Percentiles rank a stretch among this genome's conserved stretches.
Conservation (phyloP, 495 filamentous ascomycete species). For the Podospora didyma region DNA sequence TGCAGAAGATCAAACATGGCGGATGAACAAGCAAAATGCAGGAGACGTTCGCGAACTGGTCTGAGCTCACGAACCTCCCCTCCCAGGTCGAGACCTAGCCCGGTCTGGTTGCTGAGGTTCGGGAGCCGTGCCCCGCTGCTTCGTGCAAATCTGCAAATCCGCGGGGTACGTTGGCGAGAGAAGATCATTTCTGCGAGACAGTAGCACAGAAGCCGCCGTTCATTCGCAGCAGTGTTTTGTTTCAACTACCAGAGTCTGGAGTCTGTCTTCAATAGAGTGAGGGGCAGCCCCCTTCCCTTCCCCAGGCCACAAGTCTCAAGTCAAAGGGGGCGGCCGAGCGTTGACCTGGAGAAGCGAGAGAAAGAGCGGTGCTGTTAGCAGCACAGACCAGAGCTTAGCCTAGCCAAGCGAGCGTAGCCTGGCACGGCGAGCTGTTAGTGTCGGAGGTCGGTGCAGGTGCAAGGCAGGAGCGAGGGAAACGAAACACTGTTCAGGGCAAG, state of each 20-base stretch:
- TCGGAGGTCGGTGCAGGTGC: background rate
- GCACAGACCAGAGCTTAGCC: slow-evolving; percentile 15
- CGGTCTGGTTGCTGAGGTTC: no score
- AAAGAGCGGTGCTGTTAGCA: slow-evolving; percentile 12
- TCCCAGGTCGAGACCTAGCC: background rate
- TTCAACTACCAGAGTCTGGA: background rate
- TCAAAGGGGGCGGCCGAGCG: background rate
- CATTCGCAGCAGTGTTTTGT: background rate
- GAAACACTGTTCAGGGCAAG: background rate
- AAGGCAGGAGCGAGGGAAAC: background rate
- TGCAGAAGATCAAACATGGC: slow-evolving; percentile 16
- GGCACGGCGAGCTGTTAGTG: background rate
- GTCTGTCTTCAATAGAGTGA: background rate
- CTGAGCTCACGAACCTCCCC: background rate
- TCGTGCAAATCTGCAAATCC: slow-evolving; percentile 4
- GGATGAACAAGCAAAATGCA: background rate
- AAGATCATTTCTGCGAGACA: slow-evolving; percentile 14
- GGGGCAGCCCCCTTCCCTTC: background rate
- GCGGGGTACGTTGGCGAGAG: slow-evolving; percentile 6
- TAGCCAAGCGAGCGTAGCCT: background rate
- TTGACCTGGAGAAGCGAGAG: background rate
- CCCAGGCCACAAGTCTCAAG: background rate
- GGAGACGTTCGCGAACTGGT: background rate
- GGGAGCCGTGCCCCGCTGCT: background rate
- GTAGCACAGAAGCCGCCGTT: slow-evolving; percentile 2